These are phyloP conservation scores for Mycena vitilis DNA, from an alignment of 768 basidiomycete genomes.

Conservation along the genomic window DNA sequence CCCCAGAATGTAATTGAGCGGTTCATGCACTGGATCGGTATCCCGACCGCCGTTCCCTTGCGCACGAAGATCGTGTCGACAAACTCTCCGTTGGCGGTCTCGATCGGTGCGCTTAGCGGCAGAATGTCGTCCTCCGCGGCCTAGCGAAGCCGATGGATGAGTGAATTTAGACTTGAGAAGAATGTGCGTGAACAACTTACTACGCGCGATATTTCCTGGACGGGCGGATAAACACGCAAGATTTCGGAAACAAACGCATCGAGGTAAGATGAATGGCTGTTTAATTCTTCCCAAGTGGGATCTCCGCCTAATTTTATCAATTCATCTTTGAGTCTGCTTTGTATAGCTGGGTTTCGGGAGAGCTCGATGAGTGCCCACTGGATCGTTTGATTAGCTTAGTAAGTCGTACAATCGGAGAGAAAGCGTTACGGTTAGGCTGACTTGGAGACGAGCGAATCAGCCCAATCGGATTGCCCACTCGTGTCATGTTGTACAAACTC, in stretches of 20 bases:
- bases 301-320: slow-evolving; percentile 29
- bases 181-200: slow-evolving; percentile 32
- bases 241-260: slow-evolving; percentile 55
- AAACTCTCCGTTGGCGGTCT: slow-evolving; percentile 39
- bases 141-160: slow-evolving; percentile 33
- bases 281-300: slow-evolving; percentile 23
- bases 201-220: slow-evolving; percentile 44
- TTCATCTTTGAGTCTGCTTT: slow-evolving; percentile 46
- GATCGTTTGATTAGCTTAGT: not conserved
- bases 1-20: slow-evolving; percentile 56
- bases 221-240: slow-evolving; percentile 50
- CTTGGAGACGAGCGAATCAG: too few species aligned
- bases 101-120: slow-evolving; percentile 49
- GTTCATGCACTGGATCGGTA: slow-evolving; percentile 55
- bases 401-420: too few species aligned
- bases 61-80: slow-evolving; percentile 49
- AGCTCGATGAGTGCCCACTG: slow-evolving; percentile 54
- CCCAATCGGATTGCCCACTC: too few species aligned
- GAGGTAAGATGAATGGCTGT: slow-evolving; percentile 45
- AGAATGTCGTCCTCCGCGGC: slow-evolving; percentile 52
- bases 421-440: slow-evolving; percentile 29
- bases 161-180: too few species aligned
- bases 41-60: slow-evolving; percentile 50
- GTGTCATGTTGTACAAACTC: too few species aligned
- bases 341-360: slow-evolving; percentile 43